Base-by-base conservation (phyloP, 805 yeast species). In the Cyberlindnera galapagoensis region DNA sequence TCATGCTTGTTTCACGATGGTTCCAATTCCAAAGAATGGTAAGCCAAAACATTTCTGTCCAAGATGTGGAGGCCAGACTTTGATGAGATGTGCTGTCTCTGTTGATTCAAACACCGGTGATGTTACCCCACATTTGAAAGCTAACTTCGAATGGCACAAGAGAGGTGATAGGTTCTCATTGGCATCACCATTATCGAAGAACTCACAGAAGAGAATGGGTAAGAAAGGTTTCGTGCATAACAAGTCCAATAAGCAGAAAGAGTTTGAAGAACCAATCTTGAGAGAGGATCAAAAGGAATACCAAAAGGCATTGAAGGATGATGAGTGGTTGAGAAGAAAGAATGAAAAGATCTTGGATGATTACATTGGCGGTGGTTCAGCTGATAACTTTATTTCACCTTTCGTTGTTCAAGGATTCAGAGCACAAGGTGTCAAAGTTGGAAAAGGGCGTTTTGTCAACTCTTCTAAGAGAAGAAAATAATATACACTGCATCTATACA, bases 211-310 rank as follows among this genome's bases (percentile, higher is more conserved):
- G 52, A 71, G 69, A 43, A 70, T 71, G 46, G 95, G 95, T 25
- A 81, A 81, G 46, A 86, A 79, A 32, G 88, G 88, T 5, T 78
- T 67, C 56, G 87, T 80, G 44, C 90, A 87, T 47, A 72, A 70
- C 47, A 79, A 78, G 40, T 67, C 73, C 25, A 71, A 69, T 39
- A 52, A 52, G 36, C 71, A 76, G 36, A 72, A 71, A 35, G 73
- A 69, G 40, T 59, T 49, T 17, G 48, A 51, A 6, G 69, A 69
- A 26, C 73, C 77, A 4, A 68, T 82, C 29, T 67, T 87, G 35
- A 74, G 94, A 47, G 97, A 84, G 57, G 99, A 92, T 60, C 97
- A 92, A 63, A 84, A 82, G 50, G 98, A 92, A 58, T 92, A 92
- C 57, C 74, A 76, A 43, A 78, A 81, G 56, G 95, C 95, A 2